phyloP scores from a whole-genome alignment of 768 basidiomycete genomes.

The Mycena kentingensis region DNA sequence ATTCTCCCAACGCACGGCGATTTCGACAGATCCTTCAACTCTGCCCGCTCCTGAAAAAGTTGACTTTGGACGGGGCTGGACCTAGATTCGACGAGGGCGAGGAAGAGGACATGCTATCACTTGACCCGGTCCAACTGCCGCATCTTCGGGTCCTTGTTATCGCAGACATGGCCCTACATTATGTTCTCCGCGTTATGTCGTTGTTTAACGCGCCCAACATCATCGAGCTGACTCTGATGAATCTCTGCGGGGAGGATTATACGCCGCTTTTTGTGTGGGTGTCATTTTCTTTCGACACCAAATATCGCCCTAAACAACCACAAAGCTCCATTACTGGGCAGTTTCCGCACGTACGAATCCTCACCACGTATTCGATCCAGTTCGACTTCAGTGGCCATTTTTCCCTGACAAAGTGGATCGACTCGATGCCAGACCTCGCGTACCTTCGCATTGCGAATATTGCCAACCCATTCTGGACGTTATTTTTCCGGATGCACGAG shows the following conservation, averaged over 20 bases:
- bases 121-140: slow-evolving; percentile 46
- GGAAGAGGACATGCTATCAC: slow-evolving; percentile 9
- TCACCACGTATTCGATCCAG: slow-evolving; percentile 54
- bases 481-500: slow-evolving; percentile 42
- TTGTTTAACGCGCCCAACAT: slow-evolving; percentile 58
- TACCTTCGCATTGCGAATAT: slow-evolving; percentile 52
- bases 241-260: slow-evolving; percentile 54
- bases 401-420: slow-evolving; percentile 51
- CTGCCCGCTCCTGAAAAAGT: slow-evolving; percentile 52
- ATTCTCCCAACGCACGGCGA: slow-evolving; percentile 48
- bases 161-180: slow-evolving; percentile 53
- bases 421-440: slow-evolving; percentile 57
- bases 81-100: slow-evolving; percentile 38
- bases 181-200: slow-evolving; percentile 47
- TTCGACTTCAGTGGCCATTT: slow-evolving; percentile 31
- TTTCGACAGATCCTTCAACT: slow-evolving; percentile 55
- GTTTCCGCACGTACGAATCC: slow-evolving; percentile 54
- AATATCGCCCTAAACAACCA: no score
- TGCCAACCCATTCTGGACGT: slow-evolving; percentile 41
- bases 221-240: slow-evolving; percentile 59
- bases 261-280: slow-evolving; percentile 47
- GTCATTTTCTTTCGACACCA: no score
- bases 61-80: slow-evolving; percentile 67
- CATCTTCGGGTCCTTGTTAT: slow-evolving; percentile 54
- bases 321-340: no score